Conservation (phyloP, 2,329 filamentous ascomycete species). For the Monosporascus sp. region DNA sequence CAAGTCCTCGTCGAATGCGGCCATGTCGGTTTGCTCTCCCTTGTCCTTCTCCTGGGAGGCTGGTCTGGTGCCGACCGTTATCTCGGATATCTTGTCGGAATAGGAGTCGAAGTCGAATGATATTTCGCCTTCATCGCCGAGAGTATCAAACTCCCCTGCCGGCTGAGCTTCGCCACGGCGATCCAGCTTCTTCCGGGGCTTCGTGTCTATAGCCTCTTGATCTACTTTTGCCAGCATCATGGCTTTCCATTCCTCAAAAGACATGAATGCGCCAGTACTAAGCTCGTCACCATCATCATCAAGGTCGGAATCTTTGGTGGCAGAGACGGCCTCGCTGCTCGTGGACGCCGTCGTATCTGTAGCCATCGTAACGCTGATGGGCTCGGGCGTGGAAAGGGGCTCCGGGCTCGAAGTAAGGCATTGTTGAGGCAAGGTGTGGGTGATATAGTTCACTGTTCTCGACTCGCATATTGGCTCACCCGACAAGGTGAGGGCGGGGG, state of each 20-base stretch:
- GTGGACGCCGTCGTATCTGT: slow-evolving; percentile 16
- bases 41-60: slow-evolving; percentile 19
- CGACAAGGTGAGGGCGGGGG: slow-evolving; percentile 1
- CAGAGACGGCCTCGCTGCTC: slow-evolving; percentile 10
- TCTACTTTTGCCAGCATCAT: slow-evolving; percentile 83
- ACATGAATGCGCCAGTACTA: slow-evolving; percentile 67
- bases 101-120: slow-evolving; percentile 49
- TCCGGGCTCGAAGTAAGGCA: slow-evolving; percentile 63
- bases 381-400: slow-evolving; percentile 18
- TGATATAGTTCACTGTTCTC: slow-evolving; percentile 76
- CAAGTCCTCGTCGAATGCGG: slow-evolving; percentile 42
- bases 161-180: slow-evolving; percentile 44
- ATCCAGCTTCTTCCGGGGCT: slow-evolving; percentile 55
- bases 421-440: slow-evolving; percentile 69
- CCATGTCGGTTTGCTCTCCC: slow-evolving; percentile 35
- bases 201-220: slow-evolving; percentile 63
- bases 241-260: slow-evolving; percentile 97
- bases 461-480: slow-evolving; percentile 43
- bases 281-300: slow-evolving; percentile 61
- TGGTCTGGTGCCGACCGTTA: slow-evolving; percentile 27
- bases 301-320: slow-evolving; percentile 40
- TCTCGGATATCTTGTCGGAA: slow-evolving; percentile 40
- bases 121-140: slow-evolving; percentile 88
- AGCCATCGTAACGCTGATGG: slow-evolving; percentile 12
- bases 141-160: slow-evolving; percentile 64